phyloP scores from a whole-genome alignment of 805 yeast genomes.

The Starmerella bombi region DNA sequence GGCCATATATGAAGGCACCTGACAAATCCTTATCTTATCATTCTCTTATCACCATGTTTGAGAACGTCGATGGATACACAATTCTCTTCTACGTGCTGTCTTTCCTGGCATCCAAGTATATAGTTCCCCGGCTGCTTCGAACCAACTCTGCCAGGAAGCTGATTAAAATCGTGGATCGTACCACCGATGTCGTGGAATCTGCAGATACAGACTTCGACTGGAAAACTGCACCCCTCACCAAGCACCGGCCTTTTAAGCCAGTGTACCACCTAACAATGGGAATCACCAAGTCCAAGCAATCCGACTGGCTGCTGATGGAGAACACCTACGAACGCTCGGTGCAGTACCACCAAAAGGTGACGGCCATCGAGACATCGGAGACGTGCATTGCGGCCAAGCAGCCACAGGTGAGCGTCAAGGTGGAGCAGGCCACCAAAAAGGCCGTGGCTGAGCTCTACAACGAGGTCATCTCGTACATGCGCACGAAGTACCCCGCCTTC shows the following conservation, averaged over 20 bases:
- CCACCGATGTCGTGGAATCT: constrained; percentile 8
- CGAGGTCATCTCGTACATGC: constrained; percentile 30
- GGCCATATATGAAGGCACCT: too few species aligned
- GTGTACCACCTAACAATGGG: constrained; percentile 52
- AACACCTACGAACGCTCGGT: constrained; percentile 32
- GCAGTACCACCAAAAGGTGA: constrained; percentile 25
- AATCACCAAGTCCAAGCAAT: constrained; percentile 35
- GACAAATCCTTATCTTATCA: too few species aligned
- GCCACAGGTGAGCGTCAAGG: constrained; percentile 5
- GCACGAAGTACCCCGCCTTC: constrained; percentile 41
- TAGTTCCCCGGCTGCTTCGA: constrained; percentile 7
- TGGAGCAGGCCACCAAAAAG: constrained; percentile 24
- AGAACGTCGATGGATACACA: constrained; percentile 7
- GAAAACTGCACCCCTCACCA: neutral
- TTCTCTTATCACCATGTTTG: too few species aligned
- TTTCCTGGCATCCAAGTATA: constrained; percentile 4
- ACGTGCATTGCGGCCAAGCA: constrained; percentile 10
- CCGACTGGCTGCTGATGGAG: constrained; percentile 51
- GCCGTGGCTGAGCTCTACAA: constrained; percentile 41
- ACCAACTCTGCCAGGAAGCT: constrained; percentile 7
- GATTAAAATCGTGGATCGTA: constrained; percentile 12
- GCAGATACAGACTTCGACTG: constrained; percentile 5
- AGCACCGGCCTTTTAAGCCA: constrained; percentile 44
- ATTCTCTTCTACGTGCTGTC: constrained; percentile 6
- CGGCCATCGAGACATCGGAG: constrained; percentile 7